phyloP scores from a whole-genome alignment of 2,329 filamentous ascomycete genomes.

The Calonectria honghensis region DNA sequence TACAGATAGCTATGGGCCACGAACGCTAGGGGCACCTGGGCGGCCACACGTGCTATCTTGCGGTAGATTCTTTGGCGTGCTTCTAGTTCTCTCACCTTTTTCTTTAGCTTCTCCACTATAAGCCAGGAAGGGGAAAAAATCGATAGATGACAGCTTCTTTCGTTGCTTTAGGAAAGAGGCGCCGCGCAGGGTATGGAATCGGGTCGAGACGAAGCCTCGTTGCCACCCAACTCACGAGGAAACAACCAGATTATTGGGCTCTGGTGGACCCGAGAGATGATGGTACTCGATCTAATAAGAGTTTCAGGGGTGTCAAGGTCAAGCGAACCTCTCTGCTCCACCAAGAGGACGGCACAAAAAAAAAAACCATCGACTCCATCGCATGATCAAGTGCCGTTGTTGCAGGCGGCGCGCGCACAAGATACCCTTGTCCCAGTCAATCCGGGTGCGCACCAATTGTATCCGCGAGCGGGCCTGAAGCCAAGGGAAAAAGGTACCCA shows the following conservation, averaged over 20 bases:
- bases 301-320: slow-evolving; percentile 6
- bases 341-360: slow-evolving; percentile 18
- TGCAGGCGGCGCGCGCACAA: too few relatives aligned
- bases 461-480: neutral
- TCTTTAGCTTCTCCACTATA: slow-evolving; percentile 2
- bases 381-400: slow-evolving; percentile 19
- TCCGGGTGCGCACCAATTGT: neutral
- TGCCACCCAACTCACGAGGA: slow-evolving; percentile 2
- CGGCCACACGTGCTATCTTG: slow-evolving; percentile 11
- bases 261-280: slow-evolving; percentile 7
- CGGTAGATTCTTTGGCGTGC: neutral
- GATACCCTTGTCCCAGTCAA: slow-evolving; percentile 5
- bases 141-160: slow-evolving; percentile 13
- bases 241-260: neutral
- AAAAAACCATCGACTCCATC: slow-evolving; percentile 16
- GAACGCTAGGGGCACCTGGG: slow-evolving; percentile 5
- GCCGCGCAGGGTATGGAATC: slow-evolving; percentile 5
- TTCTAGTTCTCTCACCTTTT: slow-evolving; percentile 17
- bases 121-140: neutral
- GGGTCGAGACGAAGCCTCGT: neutral
- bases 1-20: slow-evolving; percentile 5
- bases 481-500: neutral
- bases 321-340: slow-evolving; percentile 16
- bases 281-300: slow-evolving; percentile 17
- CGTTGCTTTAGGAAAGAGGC: slow-evolving; percentile 3